These are phyloP conservation scores for Trametes punicea DNA, from an alignment of 768 basidiomycete species.

Conservation along the genomic window DNA sequence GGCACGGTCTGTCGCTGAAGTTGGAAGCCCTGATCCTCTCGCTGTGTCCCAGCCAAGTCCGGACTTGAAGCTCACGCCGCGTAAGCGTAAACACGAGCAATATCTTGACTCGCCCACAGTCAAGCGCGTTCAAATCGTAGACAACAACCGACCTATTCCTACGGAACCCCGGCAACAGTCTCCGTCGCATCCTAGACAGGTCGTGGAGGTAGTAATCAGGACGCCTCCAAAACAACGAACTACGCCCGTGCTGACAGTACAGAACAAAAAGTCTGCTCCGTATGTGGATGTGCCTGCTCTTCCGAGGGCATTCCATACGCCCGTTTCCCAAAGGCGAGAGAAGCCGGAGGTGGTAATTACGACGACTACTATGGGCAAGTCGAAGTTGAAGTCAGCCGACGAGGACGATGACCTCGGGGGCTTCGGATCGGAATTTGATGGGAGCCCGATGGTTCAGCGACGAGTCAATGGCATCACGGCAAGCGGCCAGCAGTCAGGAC, in stretches of 20 bases:
- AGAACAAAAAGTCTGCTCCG: slow-evolving; percentile 24
- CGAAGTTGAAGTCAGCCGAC: slow-evolving; percentile 31
- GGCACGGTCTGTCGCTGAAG: neutral
- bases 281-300: slow-evolving; percentile 31
- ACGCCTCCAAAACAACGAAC: slow-evolving; percentile 12
- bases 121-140: slow-evolving; percentile 49
- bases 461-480: slow-evolving; percentile 25
- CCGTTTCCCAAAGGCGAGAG: slow-evolving; percentile 19
- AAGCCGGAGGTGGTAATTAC: slow-evolving; percentile 19
- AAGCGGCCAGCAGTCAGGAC: slow-evolving; percentile 46
- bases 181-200: neutral
- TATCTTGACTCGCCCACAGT: slow-evolving; percentile 58
- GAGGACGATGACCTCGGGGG: slow-evolving; percentile 50
- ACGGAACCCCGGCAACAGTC: slow-evolving; percentile 19
- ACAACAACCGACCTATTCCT: slow-evolving; percentile 17
- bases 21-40: slow-evolving; percentile 52
- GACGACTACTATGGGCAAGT: slow-evolving; percentile 23
- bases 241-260: slow-evolving; percentile 10
- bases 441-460: slow-evolving; percentile 19
- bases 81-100: slow-evolving; percentile 65
- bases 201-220: slow-evolving; percentile 10
- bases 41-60: slow-evolving; percentile 35
- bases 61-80: slow-evolving; percentile 47
- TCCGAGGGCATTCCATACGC: slow-evolving; percentile 23
- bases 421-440: slow-evolving; percentile 52